Base-by-base conservation (phyloP, 2,329 filamentous ascomycete genomes). In the Pleurostoma richardsiae region DNA sequence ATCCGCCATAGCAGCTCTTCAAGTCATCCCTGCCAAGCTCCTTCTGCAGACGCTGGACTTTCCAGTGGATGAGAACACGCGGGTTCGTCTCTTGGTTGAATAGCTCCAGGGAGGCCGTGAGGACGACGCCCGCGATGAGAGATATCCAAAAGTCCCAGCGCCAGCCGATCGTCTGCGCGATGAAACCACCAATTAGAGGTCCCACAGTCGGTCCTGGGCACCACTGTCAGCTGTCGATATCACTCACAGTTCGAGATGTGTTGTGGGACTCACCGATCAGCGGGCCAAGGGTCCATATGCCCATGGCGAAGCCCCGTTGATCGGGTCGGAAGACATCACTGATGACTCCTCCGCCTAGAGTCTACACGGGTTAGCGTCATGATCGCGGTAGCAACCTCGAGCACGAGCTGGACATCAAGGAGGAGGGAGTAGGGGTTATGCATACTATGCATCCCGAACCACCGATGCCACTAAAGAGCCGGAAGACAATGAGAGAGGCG, bases 401-500 rank as follows among this genome's bases (percentile, higher is more conserved):
- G 19, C 19, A 42, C 30, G 7, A 6, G 8, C 30, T 26, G 11
- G 6, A 7, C 10, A 41, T 45, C 4, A 10, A 4, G 8, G 26
- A 30, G 8, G 27, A 10, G 2, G 19, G 7, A 52, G 55, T 46
- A 40, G 58, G 55, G 61, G 19, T 19, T 19, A 19, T 19, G 19
- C 19, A 19, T 19, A 19, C 19, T 19, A 80, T 64, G 39, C 71
- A 73, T 2, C 72, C 76, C 2, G 72, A 74, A 1, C 79, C 81
- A 4, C 80, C 77, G 3, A 85, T 61, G 0, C 83, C 83, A 4
- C 76, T 74, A 40, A 81, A 62, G 56, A 82, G 79, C 10, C 79
- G 72, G 56, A 82, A 86, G 2, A 74, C 70, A 30, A 85, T 74
- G 41, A 86, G 71, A 38, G 74, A 64, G 19, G 61, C 60, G 42